A percentile compares a stretch with the other conserved stretches of the same genome.
Conservation (phyloP, 495 filamentous ascomycete genomes). For the Aspergillus bridgeri region DNA sequence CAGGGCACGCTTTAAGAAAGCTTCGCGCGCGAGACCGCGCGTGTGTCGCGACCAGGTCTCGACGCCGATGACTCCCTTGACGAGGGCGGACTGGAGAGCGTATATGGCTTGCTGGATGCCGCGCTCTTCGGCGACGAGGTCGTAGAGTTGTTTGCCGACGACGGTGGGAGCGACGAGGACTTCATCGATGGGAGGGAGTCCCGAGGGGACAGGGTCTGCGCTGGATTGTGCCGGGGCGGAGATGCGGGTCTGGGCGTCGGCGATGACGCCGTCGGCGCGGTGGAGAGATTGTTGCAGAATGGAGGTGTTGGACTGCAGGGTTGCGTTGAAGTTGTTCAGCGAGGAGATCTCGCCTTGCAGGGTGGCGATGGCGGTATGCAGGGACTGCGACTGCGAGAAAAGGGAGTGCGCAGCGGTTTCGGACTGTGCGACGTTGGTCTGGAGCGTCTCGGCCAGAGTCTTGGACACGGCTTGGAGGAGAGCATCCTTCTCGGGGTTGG, state of each 20-base stretch:
- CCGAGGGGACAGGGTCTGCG: slow-evolving; percentile 30
- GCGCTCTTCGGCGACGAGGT: slow-evolving; percentile 78
- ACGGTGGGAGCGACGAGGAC: slow-evolving; percentile 91
- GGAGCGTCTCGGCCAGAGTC: slow-evolving; percentile 63
- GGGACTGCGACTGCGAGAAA: slow-evolving; percentile 72
- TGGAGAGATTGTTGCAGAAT: slow-evolving; percentile 73
- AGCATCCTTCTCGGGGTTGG: slow-evolving; percentile 93
- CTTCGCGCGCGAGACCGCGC: slow-evolving; percentile 78
- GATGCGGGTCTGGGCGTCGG: slow-evolving; percentile 49
- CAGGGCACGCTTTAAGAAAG: slow-evolving; percentile 84
- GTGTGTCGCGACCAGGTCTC: slow-evolving; percentile 81
- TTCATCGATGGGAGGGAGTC: slow-evolving; percentile 74
- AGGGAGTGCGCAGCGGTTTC: slow-evolving; percentile 69
- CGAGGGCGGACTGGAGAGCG: slow-evolving; percentile 76
- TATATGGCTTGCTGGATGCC: slow-evolving; percentile 82
- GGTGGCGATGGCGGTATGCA: slow-evolving; percentile 60
- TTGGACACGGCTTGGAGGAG: slow-evolving; percentile 74
- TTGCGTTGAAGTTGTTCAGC: slow-evolving; percentile 62
- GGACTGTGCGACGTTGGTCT: slow-evolving; percentile 60
- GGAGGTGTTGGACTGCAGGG: slow-evolving; percentile 71
- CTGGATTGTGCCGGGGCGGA: slow-evolving; percentile 24
- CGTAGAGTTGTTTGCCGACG: slow-evolving; percentile 88
- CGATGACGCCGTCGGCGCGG: slow-evolving; percentile 76
- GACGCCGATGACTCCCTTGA: slow-evolving; percentile 74
- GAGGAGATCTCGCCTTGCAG: slow-evolving; percentile 70